Conservation (phyloP, 2,329 filamentous ascomycete species). For the Diaporthe vexans region DNA sequence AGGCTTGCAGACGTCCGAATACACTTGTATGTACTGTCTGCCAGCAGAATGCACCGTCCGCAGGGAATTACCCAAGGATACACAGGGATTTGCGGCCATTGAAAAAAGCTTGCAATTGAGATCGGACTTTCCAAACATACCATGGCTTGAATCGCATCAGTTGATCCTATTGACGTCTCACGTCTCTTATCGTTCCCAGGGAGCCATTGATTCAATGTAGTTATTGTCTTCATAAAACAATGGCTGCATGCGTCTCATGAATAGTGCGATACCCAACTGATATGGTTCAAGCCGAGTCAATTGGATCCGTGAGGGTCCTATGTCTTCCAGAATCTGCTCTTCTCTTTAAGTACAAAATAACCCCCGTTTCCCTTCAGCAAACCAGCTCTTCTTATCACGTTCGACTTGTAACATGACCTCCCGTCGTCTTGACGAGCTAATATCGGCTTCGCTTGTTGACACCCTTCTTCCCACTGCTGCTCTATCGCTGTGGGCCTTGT, state of each 20-base stretch:
- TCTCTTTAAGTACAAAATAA: background rate
- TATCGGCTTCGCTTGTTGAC: background rate
- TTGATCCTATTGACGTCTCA: background rate
- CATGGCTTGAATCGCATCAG: background rate
- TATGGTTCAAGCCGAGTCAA: background rate
- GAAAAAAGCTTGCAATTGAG: background rate
- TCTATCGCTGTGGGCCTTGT: too few species aligned
- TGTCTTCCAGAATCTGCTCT: background rate
- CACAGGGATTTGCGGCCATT: too few species aligned
- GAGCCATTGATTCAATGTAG: too few species aligned
- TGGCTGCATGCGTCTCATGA: background rate
- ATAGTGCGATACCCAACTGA: background rate
- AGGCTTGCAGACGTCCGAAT: background rate
- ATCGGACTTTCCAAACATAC: background rate
- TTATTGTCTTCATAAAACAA: background rate
- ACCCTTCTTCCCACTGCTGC: too few species aligned
- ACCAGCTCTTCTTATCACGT: background rate
- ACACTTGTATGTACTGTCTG: background rate
- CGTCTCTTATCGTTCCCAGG: background rate
- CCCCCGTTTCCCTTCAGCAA: background rate
- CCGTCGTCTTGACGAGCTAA: background rate
- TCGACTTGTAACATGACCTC: background rate
- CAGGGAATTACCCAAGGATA: background rate
- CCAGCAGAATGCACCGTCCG: background rate
- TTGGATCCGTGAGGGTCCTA: background rate